Base-by-base conservation (phyloP, 169 alveolate genomes). In the Neospora caninum region DNA sequence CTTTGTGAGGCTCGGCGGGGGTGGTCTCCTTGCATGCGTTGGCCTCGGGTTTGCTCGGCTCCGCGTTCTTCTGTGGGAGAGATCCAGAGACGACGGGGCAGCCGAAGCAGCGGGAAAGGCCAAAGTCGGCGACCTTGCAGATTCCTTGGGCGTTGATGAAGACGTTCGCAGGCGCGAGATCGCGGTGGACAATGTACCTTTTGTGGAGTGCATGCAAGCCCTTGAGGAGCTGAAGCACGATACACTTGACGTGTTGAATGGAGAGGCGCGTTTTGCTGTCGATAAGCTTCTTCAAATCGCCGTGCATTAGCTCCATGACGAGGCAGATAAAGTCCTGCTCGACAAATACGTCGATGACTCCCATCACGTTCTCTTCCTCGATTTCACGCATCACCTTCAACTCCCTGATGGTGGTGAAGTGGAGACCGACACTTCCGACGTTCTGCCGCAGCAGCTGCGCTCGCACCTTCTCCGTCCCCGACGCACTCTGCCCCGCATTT, bases 101-200 rank as follows among this genome's bases (percentile, higher is more conserved):
- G 41, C 95, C 97, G 88, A 94, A 96, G 45, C 96, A 93, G 64
- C 98, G 93, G 29, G 99, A 96, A 38, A 98, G 97, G 10, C 99
- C 99, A 96, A 98, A 98, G 93, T 98, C 99, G 13, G 99, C 99
- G 42, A 98, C 95, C 93, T 98, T 98, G 88, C 87, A 80, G 27
- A 80, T n/a, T 31, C 96, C 96, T 20, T 42, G 58, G 20, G 6
- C 88, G 80, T 54, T 84, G 69, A 94, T 54, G 82, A 94, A 86
- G 18, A 94, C 58, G 67, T 98, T 98, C n/a, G 99, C 99, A 43
- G 97, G 96, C 29, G 96, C 91, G 20, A 96, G 88, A 58, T 96
- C 97, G 31, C 97, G 64, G 70, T 96, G 97, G n/a, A 93, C 54
- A 22, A 96, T 89, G 49, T 91, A 88, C 93, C 96, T 88, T 39